phyloP scores from a whole-genome alignment of 2,329 filamentous ascomycete genomes.

The Ascochyta pisi region DNA sequence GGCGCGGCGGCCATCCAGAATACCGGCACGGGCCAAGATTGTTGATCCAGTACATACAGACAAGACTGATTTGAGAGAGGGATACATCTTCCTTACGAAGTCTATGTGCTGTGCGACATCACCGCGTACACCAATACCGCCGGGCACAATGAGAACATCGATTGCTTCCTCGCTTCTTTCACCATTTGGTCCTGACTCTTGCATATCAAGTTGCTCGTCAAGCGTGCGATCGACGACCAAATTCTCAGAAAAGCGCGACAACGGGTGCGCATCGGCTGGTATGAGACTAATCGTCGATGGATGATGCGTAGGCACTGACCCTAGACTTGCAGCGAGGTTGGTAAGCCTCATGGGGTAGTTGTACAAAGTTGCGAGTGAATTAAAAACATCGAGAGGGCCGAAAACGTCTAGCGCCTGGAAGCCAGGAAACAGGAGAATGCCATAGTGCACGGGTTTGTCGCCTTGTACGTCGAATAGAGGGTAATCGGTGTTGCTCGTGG shows the following conservation, averaged over 20 bases:
- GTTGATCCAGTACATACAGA: conserved; percentile 70
- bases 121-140: conserved; percentile 59
- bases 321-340: conserved; percentile 29
- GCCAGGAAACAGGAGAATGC: conserved; percentile 30
- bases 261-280: conserved; percentile 18
- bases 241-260: conserved; percentile 28
- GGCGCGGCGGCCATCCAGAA: conserved; percentile 65
- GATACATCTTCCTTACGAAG: conserved; percentile 57
- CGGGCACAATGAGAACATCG: conserved; percentile 71
- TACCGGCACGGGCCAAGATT: conserved; percentile 62
- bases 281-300: conserved; percentile 24
- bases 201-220: conserved; percentile 23
- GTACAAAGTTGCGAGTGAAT: conserved; percentile 37
- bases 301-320: conserved; percentile 33
- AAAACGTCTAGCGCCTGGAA: conserved; percentile 44
- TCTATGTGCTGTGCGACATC: conserved; percentile 48
- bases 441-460: conserved; percentile 28
- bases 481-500: conserved; percentile 1
- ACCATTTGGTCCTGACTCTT: conserved; percentile 11
- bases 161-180: conserved; percentile 19
- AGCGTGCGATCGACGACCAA: conserved; percentile 26
- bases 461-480: conserved; percentile 20
- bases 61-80: conserved; percentile 61
- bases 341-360: conserved; percentile 37
- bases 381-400: conserved; percentile 56